Evolutionary conservation across 2,329 filamentous ascomycete genomes (phyloP).

Genomic region (Pleurostoma richardsiae): DNA sequence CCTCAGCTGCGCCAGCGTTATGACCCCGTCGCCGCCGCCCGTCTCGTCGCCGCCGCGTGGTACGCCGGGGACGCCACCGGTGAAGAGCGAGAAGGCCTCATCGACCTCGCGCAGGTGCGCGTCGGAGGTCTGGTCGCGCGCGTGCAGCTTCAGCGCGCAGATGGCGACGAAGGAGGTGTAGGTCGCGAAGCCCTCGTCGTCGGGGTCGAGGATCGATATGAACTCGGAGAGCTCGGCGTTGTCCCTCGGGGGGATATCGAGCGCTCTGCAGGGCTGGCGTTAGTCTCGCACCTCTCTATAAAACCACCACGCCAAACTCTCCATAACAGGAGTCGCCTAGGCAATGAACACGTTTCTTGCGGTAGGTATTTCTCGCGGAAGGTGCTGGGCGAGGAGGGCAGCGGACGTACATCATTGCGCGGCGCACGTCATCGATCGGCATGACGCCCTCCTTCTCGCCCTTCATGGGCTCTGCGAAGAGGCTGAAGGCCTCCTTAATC

Average conservation of each 20-base stretch:
- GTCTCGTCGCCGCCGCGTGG: constrained; percentile 9
- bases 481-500: constrained; percentile 82
- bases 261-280: constrained; percentile 54
- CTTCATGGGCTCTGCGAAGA: constrained; percentile 70
- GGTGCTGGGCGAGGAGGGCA: too few relatives aligned
- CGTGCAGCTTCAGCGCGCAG: constrained; percentile 79
- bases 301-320: too few relatives aligned
- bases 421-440: constrained; percentile 61
- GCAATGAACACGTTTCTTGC: too few relatives aligned
- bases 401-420: constrained; percentile 62
- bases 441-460: constrained; percentile 71
- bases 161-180: constrained; percentile 84
- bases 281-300: background rate
- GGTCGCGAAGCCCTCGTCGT: constrained; percentile 68
- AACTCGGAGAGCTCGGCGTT: constrained; percentile 70
- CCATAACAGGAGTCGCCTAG: too few relatives aligned
- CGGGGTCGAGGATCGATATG: constrained; percentile 75
- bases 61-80: constrained; percentile 32
- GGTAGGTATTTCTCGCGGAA: too few relatives aligned
- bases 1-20: constrained; percentile 74
- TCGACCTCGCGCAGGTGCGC: constrained; percentile 64
- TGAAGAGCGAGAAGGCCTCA: constrained; percentile 79
- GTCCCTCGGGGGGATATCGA: constrained; percentile 65
- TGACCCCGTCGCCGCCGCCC: constrained; percentile 42
- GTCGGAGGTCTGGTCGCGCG: constrained; percentile 45